Conservation (phyloP, 1,139 yeast species). For the Protomyces arabidopsidicola region DNA sequence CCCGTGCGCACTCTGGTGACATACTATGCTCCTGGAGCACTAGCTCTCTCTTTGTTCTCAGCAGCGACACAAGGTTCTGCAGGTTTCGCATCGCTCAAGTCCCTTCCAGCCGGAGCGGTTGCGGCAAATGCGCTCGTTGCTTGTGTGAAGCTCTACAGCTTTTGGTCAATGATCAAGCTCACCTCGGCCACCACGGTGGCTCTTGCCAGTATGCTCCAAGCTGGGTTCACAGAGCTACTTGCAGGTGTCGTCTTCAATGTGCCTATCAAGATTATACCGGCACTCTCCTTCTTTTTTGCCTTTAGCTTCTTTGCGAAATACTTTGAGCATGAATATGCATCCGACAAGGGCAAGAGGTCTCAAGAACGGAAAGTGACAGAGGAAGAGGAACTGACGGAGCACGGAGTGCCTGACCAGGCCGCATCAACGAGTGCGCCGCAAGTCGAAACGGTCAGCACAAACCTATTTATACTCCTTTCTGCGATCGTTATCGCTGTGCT, state of each 20-base stretch:
- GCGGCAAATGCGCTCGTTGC: conserved; percentile 8
- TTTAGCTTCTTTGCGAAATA: conserved; percentile 18
- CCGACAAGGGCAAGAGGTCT: background rate
- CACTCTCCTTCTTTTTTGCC: conserved; percentile 8
- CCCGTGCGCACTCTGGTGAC: conserved; percentile 1
- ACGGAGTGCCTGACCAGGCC: background rate
- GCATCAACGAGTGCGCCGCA: too few relatives aligned
- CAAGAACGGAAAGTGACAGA: background rate
- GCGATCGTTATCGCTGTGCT: conserved; percentile 13
- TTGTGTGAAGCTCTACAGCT: conserved; percentile 2
- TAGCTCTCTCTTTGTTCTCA: background rate
- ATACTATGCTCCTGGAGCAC: conserved; percentile 2
- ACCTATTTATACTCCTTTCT: conserved; percentile 12
- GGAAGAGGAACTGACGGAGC: background rate
- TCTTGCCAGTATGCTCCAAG: conserved; percentile 9
- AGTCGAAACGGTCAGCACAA: conserved; percentile 2
- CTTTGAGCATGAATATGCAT: conserved; percentile 8
- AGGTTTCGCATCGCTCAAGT: background rate
- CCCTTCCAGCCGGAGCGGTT: conserved; percentile 6
- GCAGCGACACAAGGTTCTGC: background rate
- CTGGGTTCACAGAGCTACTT: conserved; percentile 6
- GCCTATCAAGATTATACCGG: conserved; percentile 10
- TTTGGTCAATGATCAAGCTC: conserved; percentile 7
- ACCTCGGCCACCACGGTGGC: conserved; percentile 15
- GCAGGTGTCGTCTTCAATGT: conserved; percentile 18